These are phyloP conservation scores for Globisporangium nodosum DNA, from an alignment of 352 stramenopile genomes.

Conservation along the genomic window DNA sequence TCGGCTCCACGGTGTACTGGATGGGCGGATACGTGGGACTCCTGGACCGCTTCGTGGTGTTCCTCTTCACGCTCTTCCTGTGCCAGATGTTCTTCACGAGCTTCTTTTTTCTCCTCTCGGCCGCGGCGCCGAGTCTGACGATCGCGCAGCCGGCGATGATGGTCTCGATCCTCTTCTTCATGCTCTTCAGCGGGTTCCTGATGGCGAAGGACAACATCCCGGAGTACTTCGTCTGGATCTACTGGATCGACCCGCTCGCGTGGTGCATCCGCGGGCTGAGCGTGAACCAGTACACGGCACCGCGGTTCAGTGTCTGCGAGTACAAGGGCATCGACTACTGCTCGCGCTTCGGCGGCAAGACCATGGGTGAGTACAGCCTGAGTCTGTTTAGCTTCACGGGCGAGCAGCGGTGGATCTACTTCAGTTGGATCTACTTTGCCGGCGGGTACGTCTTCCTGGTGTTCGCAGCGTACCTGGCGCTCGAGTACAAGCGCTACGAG, in stretches of 20 bases:
- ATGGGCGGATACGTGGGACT: constrained; percentile 73
- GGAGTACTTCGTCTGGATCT: constrained; percentile 67
- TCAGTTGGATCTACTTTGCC: constrained; percentile 47
- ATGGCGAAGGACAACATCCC: constrained; percentile 54
- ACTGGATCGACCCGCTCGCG: constrained; percentile 69
- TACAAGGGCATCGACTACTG: constrained; percentile 57
- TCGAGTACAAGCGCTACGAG: constrained; percentile 54
- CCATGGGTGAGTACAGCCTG: constrained; percentile 42
- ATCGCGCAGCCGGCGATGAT: constrained; percentile 60
- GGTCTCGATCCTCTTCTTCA: constrained; percentile 56
- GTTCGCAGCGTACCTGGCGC: constrained; percentile 23
- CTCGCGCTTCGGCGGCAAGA: constrained; percentile 21
- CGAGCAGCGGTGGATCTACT: constrained; percentile 50
- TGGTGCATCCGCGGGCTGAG: constrained; percentile 59
- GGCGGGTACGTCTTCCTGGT: constrained; percentile 42
- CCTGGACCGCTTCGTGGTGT: constrained; percentile 42
- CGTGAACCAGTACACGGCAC: constrained; percentile 57
- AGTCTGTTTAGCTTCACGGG: constrained; percentile 42
- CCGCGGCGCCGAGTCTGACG: constrained; percentile 30
- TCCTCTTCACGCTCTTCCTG: constrained; percentile 61
- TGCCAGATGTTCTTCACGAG: constrained; percentile 61
- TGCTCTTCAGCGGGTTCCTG: constrained; percentile 69
- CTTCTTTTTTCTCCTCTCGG: constrained; percentile 66
- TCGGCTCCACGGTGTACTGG: constrained; percentile 88
- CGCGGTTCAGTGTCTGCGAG: constrained; percentile 34